Conservation (phyloP, 164 flowering plant species). For the Nymphaea thermarum region DNA sequence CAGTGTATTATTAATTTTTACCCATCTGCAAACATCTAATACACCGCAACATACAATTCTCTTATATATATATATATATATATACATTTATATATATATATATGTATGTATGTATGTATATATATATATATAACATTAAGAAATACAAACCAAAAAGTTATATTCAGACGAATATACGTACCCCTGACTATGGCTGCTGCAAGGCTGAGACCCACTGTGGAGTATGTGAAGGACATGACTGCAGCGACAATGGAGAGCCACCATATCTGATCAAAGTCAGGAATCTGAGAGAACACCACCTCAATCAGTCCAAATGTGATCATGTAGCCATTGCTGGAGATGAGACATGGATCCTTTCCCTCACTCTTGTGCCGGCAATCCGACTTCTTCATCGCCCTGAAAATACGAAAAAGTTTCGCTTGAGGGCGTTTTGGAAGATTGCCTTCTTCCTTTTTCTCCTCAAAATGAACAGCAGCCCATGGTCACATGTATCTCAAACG, state of each 20-base stretch:
- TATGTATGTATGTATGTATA: no score
- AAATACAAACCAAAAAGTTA: no score
- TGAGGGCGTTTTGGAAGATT: no score
- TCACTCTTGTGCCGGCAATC: conserved; percentile 49
- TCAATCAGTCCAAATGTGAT: conserved; percentile 57
- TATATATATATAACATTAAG: no score
- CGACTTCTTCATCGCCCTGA: conserved; percentile 63
- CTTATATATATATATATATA: no score
- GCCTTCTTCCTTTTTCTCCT: no score
- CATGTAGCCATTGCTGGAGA: conserved; percentile 75
- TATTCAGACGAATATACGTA: not conserved
- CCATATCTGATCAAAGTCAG: conserved; percentile 71
- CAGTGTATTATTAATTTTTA: no score
- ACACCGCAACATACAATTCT: no score
- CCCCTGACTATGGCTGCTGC: conserved; percentile 60
- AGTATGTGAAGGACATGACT: conserved; percentile 71
- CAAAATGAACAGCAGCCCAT: no score
- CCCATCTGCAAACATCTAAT: no score
- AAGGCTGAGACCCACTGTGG: conserved; percentile 53
- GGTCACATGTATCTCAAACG: no score
- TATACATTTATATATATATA: no score
- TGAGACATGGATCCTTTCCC: conserved; percentile 44
- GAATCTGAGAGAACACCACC: conserved; percentile 68
- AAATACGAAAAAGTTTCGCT: not conserved
- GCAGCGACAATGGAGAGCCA: conserved; percentile 89